Evolutionary conservation across 2,329 filamentous ascomycete genomes (phyloP).

Genomic region (Coleophoma eucalyptorum): DNA sequence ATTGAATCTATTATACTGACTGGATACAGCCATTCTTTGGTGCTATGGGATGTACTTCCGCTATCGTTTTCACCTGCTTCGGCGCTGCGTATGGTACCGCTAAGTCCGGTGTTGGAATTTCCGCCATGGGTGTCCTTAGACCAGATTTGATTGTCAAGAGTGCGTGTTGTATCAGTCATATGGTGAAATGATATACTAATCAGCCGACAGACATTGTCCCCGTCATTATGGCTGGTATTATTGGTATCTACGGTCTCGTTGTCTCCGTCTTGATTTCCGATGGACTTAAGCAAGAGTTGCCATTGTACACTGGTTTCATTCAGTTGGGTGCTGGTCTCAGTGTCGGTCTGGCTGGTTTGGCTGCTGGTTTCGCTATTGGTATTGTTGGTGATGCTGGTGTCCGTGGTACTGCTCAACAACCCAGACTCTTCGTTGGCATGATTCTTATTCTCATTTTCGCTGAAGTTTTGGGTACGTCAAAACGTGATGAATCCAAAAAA

Average conservation of each 20-base stretch:
- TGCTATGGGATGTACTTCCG: constrained; percentile 92
- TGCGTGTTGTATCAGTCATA: constrained; percentile 45
- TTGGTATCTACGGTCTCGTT: constrained; percentile 95
- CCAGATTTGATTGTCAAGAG: constrained; percentile 99
- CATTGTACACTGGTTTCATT: constrained; percentile 80
- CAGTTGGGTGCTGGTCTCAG: constrained; percentile 80
- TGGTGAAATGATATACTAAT: constrained; percentile 11
- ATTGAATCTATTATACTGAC: constrained; percentile 23
- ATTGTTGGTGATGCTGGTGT: constrained; percentile 89
- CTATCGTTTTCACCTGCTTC: constrained; percentile 95
- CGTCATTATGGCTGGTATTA: constrained; percentile 99
- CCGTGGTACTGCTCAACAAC: constrained; percentile 71
- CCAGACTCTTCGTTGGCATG: constrained; percentile 71
- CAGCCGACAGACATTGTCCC: constrained; percentile 80
- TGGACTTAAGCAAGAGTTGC: constrained; percentile 65
- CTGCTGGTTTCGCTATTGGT: constrained; percentile 82
- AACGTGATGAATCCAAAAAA: too few species aligned
- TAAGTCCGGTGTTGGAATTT: constrained; percentile 98
- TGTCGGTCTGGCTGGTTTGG: constrained; percentile 78
- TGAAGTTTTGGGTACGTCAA: constrained; percentile 68
- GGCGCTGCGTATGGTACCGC: constrained; percentile 98
- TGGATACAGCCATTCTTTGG: constrained; percentile 78
- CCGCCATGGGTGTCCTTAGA: constrained; percentile 95
- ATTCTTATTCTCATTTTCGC: constrained; percentile 83
- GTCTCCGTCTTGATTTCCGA: constrained; percentile 85